Conservation (phyloP, 306 rosid species). For the Arachis stenosperma region DNA sequence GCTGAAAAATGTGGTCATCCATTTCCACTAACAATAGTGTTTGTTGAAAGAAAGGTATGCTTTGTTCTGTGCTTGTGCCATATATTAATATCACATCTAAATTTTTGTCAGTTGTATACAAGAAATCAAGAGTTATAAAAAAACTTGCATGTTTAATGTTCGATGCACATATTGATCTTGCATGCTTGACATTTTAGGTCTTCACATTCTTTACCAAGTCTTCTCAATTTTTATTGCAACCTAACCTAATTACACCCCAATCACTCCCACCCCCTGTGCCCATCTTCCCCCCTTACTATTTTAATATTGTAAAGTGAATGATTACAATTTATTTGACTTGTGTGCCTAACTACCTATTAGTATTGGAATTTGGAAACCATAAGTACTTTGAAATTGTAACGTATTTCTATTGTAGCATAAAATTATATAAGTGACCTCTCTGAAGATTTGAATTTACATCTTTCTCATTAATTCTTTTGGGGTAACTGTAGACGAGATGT, state of each 20-base stretch:
- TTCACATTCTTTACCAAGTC: not conserved
- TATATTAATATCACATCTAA: slow-evolving; percentile 21
- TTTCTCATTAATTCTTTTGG: slow-evolving; percentile 24
- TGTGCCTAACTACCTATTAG: slow-evolving; percentile 3
- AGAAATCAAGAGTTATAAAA: slow-evolving; percentile 2
- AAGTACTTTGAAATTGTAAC: slow-evolving; percentile 8
- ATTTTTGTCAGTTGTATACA: slow-evolving; percentile 20
- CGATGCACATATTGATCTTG: not conserved
- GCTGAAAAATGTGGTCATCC: slow-evolving; percentile 73
- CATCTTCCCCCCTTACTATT: too few species aligned
- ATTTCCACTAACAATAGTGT: slow-evolving; percentile 77
- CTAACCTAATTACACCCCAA: not conserved
- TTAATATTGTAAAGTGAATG: not conserved
- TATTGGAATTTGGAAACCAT: slow-evolving; percentile 2
- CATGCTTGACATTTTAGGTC: not conserved
- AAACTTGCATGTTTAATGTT: slow-evolving; percentile 12
- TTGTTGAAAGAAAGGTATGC: slow-evolving; percentile 87
- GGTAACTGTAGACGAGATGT: slow-evolving; percentile 70
- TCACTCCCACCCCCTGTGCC: too few species aligned
- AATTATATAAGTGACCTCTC: slow-evolving; percentile 5
- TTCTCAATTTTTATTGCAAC: slow-evolving; percentile 18
- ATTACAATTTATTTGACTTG: not conserved
- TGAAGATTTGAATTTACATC: not conserved
- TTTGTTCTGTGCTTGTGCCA: slow-evolving; percentile 7
- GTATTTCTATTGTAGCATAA: not conserved